phyloP scores from a whole-genome alignment of 768 basidiomycete genomes.

The Boletus rufocinnamomeus region DNA sequence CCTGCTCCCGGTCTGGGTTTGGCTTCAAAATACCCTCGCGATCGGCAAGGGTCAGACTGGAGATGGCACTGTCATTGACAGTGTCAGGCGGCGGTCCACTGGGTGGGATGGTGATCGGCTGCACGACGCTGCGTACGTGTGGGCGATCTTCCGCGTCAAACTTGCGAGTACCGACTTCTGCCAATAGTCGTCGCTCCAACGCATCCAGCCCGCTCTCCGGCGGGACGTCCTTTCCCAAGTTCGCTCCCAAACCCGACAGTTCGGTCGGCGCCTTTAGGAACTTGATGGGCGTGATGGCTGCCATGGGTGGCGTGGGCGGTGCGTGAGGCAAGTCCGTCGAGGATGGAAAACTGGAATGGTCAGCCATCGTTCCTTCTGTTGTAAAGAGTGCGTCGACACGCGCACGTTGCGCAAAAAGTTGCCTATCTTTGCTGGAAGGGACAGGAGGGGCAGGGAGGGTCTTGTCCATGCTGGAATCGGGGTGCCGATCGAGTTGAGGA shows the following conservation, averaged over 20 bases:
- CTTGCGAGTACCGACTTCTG: constrained; percentile 71
- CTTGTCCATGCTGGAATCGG: constrained; percentile 46
- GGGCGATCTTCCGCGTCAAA: constrained; percentile 33
- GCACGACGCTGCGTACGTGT: constrained; percentile 40
- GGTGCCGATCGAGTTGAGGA: constrained; percentile 15
- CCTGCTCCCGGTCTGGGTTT: constrained; percentile 26
- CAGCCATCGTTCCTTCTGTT: constrained; percentile 11
- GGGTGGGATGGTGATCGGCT: constrained; percentile 42
- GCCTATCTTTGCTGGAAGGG: constrained; percentile 43
- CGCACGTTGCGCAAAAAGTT: constrained; percentile 16
- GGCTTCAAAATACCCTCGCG: constrained; percentile 23
- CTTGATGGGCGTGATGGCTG: constrained; percentile 41
- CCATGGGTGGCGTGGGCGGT: constrained; percentile 56
- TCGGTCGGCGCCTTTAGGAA: constrained; percentile 38
- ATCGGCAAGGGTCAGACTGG: constrained; percentile 45
- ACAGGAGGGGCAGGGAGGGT: constrained; percentile 63
- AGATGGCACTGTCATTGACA: constrained; percentile 49
- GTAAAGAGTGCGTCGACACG: constrained; percentile 37
- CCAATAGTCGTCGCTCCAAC: constrained; percentile 64
- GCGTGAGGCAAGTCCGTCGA: constrained; percentile 24
- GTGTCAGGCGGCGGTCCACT: constrained; percentile 25
- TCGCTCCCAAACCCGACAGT: constrained; percentile 26
- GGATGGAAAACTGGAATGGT: constrained; percentile 14
- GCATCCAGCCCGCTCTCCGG: constrained; percentile 68
- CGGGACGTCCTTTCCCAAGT: constrained; percentile 20